Base-by-base conservation (phyloP, 202 grass and related monocot species). In the Setaria italica region DNA sequence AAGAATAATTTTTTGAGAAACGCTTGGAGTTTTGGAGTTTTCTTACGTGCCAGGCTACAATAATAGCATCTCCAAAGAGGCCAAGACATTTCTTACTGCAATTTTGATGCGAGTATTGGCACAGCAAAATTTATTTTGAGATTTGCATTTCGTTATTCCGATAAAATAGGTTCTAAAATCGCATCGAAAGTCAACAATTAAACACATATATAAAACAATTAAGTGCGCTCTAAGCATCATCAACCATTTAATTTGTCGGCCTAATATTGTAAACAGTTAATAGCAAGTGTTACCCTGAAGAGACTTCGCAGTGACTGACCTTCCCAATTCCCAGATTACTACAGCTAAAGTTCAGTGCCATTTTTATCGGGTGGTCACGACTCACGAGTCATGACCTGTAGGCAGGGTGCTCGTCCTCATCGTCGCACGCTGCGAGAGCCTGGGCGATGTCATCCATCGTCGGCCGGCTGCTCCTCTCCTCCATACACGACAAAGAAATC, bases 401-500 rank as follows among this genome's bases (percentile, higher is more conserved):
- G 19, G 74, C 21, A 0, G 67, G 65, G 62, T 89, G 47, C 12
- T 74, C 79, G 55, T 83, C 84, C 2, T 57, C 79, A 10, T 90
- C 88, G 11, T 86, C 79, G 11, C 25, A 86, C 9, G 79, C 82
- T 2, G 70, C 67, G 8, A 93, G 82, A 55, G 34, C 25, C 42
- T 85, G 53, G 34, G 73, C 92, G 16, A 91, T 80, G 30, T 73
- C 89, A 11, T 84, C 47, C 92, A 94, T 91, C 12, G 86, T 86
- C 10, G 92, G 87, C 25, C 92, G 73, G 6, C 4, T 62, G 54
- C 47, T 85, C 51, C 80, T 77, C 4, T 88, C 89, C 51, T 82
- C 72, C 35, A 85, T 68, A 15, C 92, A 89, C 2, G 77, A 66
- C 7, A 86, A 45, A 0, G 84, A 82, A 19, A 87, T 76, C 62